Evolutionary conservation across 2,329 filamentous ascomycete species (phyloP), one percentile per base, ranked within the genome.

Genomic region (Colletotrichum tabaci): DNA sequence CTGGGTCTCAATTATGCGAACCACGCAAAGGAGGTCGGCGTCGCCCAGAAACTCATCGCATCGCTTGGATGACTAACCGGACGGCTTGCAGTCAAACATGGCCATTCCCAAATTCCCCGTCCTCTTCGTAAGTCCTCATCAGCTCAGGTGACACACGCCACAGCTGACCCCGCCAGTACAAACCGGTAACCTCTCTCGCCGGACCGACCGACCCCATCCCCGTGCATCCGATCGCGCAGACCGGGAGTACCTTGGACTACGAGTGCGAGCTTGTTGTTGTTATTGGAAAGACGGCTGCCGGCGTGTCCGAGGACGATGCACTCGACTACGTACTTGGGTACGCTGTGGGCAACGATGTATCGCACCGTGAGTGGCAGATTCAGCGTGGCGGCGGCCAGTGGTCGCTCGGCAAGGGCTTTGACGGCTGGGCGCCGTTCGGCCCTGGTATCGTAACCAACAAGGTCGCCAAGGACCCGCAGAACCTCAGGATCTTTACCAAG

Each of bases 181-280:
- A 94, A 81, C 92, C 93, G 4, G 79, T 86, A 8, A 93, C 92
- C 2, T 84, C 92, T 0, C 85, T 94, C 30, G 80, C 87, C 0
- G 92, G 92, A 2, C 92, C 92, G 0, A 84, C 81, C 2, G 90
- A 93, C 75, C 84, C 90, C 1, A 91, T 94, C 63, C 91, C 92
- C 2, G 85, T 96, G 46, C 88, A 90, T 26, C 77, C 81, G 2
- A 83, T 93, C 71, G 92, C 91, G 0, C 93, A 94, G 80, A 86
- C 91, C 72, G 85, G 85, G 58, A 83, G 84, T n/a, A 90, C 91
- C 0, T 82, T 94, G 21, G 93, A 95, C 81, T 95, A 95, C 80
- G 93, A 96, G 82, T 94, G 92, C 79, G 93, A 96, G 82, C 86
- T 96, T 8, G 91, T 94, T 16, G 86, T 90, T 47, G 85, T 95